These are phyloP conservation scores for Rhipidocladum racemiflorum DNA, from an alignment of 176 grass and related monocot genomes.

Conservation along the genomic window DNA sequence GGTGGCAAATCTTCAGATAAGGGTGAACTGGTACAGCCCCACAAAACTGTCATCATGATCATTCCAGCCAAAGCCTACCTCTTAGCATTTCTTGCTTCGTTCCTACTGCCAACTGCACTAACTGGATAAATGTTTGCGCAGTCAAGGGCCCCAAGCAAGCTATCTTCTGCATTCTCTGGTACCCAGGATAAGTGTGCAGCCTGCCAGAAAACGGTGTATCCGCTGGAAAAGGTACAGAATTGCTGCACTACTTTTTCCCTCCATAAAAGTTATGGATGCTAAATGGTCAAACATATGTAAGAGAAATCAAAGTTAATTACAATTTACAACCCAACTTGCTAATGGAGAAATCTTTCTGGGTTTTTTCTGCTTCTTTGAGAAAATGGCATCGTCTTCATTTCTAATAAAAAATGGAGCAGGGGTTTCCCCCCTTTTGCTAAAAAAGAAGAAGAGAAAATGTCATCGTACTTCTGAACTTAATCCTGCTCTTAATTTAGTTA, in stretches of 20 bases:
- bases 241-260: no score
- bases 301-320: not conserved
- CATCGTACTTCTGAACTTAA: not conserved
- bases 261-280: not conserved
- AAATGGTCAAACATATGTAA: not conserved
- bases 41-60: not conserved
- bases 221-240: slow-evolving; percentile 77
- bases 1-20: slow-evolving; percentile 59
- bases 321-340: not conserved
- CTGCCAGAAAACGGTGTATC: slow-evolving; percentile 92
- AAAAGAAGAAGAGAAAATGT: not conserved
- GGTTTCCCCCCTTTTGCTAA: no score
- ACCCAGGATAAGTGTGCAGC: slow-evolving; percentile 85
- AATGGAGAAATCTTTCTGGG: not conserved
- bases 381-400: no score
- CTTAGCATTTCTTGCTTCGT: not conserved
- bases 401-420: no score
- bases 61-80: not conserved
- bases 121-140: slow-evolving; percentile 35
- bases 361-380: not conserved
- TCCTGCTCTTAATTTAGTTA: slow-evolving; percentile 40
- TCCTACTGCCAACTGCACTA: not conserved
- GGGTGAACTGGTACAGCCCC: slow-evolving; percentile 57
- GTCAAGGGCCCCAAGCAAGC: slow-evolving; percentile 80
- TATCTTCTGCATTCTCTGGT: slow-evolving; percentile 74